These are phyloP conservation scores for Achaetomiella virescens DNA, from an alignment of 495 filamentous ascomycete species.

Conservation along the genomic window DNA sequence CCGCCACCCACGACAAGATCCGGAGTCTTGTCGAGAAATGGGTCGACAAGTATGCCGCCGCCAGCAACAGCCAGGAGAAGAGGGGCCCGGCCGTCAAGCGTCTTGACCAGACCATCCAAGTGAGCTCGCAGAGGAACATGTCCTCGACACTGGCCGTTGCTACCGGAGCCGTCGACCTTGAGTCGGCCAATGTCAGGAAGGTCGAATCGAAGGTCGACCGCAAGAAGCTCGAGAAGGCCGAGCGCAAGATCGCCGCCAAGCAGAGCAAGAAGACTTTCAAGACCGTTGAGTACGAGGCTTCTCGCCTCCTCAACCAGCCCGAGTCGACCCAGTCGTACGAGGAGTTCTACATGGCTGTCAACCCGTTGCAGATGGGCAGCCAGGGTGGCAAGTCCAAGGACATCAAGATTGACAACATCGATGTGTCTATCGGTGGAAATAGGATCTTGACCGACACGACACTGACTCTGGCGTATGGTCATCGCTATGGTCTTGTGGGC, in stretches of 20 bases:
- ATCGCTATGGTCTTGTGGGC: slow-evolving; percentile 94
- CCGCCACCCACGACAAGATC: slow-evolving; percentile 67
- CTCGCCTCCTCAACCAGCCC: slow-evolving; percentile 74
- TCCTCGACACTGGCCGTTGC: slow-evolving; percentile 90
- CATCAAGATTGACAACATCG: slow-evolving; percentile 94
- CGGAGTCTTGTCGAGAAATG: slow-evolving; percentile 84
- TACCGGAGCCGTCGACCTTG: slow-evolving; percentile 78
- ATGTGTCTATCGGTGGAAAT: slow-evolving; percentile 83
- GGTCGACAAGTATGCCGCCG: slow-evolving; percentile 69
- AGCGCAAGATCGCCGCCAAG: slow-evolving; percentile 95
- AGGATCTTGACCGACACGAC: slow-evolving; percentile 87
- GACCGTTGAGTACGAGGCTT: slow-evolving; percentile 96
- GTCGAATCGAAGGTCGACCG: slow-evolving; percentile 95
- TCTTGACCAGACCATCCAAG: slow-evolving; percentile 92
- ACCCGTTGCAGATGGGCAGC: slow-evolving; percentile 80
- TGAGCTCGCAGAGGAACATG: slow-evolving; percentile 87
- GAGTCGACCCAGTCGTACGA: slow-evolving; percentile 91
- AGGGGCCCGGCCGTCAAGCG: slow-evolving; percentile 73
- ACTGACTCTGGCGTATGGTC: slow-evolving; percentile 85
- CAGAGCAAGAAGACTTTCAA: slow-evolving; percentile 98
- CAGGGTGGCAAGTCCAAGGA: slow-evolving; percentile 88
- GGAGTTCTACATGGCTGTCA: slow-evolving; percentile 99
- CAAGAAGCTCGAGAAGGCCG: slow-evolving; percentile 99
- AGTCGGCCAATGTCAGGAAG: slow-evolving; percentile 85
- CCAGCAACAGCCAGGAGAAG: slow-evolving; percentile 50